Conservation (phyloP, 2,329 filamentous ascomycete genomes). For the Sphaerostilbella broomeana region DNA sequence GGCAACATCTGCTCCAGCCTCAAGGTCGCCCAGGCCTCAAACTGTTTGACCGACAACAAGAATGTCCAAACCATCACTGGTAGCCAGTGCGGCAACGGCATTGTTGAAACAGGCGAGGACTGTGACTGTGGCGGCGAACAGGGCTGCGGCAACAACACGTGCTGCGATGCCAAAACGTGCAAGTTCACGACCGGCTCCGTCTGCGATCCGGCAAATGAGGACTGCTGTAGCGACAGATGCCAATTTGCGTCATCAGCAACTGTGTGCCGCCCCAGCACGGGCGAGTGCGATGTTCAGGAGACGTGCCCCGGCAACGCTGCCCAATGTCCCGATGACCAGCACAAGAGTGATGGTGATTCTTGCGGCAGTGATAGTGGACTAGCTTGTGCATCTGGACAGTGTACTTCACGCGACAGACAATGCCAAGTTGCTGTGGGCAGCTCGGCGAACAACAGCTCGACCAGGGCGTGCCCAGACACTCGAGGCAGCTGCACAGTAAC, state of each 20-base stretch:
- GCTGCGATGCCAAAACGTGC: conserved; percentile 83
- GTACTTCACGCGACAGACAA: conserved; percentile 84
- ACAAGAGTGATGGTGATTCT: conserved; percentile 58
- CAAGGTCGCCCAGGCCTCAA: conserved; percentile 65
- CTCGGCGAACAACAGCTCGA: conserved; percentile 66
- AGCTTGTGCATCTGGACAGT: conserved; percentile 84
- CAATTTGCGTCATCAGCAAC: conserved; percentile 60
- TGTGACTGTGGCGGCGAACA: conserved; percentile 84
- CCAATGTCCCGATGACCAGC: conserved; percentile 67
- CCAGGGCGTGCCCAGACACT: conserved; percentile 60
- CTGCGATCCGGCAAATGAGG: conserved; percentile 76
- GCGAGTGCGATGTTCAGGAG: conserved; percentile 80
- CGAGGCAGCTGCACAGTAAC: conserved; percentile 61
- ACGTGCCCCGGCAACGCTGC: conserved; percentile 67
- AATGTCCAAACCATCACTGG: conserved; percentile 75
- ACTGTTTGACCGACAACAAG: conserved; percentile 78
- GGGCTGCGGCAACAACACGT: conserved; percentile 67
- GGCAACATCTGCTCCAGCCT: conserved; percentile 92
- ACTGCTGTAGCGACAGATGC: conserved; percentile 66
- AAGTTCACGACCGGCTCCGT: conserved; percentile 69
- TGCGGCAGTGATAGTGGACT: conserved; percentile 69
- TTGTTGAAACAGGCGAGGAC: conserved; percentile 88
- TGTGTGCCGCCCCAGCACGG: conserved; percentile 74
- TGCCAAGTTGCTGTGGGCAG: conserved; percentile 79
- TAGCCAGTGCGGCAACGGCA: conserved; percentile 90